phyloP scores from a whole-genome alignment of 2,329 filamentous ascomycete genomes.

The Colletotrichum sojae region DNA sequence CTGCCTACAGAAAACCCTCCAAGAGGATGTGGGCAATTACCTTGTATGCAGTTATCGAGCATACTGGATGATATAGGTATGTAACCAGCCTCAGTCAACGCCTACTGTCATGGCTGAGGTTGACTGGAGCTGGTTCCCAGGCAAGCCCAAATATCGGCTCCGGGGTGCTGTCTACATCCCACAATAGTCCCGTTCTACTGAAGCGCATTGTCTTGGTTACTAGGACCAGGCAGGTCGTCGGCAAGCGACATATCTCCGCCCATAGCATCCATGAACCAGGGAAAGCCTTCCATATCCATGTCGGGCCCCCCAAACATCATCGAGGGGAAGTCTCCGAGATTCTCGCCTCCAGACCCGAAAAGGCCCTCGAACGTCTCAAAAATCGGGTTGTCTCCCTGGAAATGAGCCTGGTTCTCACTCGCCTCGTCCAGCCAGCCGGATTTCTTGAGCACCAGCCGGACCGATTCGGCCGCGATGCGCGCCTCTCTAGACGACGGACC shows the following conservation, averaged over 20 bases:
- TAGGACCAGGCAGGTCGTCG: not conserved
- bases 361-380: not conserved
- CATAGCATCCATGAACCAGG: not conserved
- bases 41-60: no score
- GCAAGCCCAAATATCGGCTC: no score
- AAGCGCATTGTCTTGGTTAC: not conserved
- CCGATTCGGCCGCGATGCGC: slow-evolving; percentile 15
- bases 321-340: not conserved
- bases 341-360: slow-evolving; percentile 1
- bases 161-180: no score
- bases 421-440: slow-evolving; percentile 13
- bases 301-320: not conserved
- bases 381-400: not conserved
- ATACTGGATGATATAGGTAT: no score
- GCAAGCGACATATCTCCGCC: not conserved
- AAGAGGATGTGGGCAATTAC: no score
- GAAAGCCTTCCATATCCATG: slow-evolving; percentile 1
- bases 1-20: no score
- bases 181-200: not conserved
- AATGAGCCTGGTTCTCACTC: not conserved
- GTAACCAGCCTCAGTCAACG: no score
- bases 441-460: slow-evolving; percentile 18
- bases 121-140: no score
- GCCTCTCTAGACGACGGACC: slow-evolving; percentile 11
- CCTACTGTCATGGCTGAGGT: no score